These are phyloP conservation scores for Carex kokanica DNA, from an alignment of 176 grass and related monocot species.

Conservation along the genomic window DNA sequence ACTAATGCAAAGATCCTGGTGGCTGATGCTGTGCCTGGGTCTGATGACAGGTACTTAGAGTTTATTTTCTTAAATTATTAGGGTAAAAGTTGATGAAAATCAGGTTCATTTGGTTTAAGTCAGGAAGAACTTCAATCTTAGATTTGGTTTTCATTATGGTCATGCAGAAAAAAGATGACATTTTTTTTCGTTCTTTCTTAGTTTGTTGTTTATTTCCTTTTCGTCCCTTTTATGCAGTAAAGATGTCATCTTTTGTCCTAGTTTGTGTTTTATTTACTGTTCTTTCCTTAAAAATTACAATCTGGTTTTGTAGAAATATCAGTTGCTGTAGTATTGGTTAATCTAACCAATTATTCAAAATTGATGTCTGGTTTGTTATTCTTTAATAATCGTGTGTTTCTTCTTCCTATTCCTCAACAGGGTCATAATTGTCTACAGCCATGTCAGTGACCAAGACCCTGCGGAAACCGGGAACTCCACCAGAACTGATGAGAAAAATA, in stretches of 20 bases:
- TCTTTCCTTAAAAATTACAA: neutral
- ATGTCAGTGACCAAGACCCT: constrained; percentile 5
- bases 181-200: neutral
- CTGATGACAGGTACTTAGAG: constrained; percentile 59
- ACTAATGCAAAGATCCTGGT: constrained; percentile 97
- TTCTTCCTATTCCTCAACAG: neutral
- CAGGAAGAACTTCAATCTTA: neutral
- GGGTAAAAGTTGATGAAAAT: neutral
- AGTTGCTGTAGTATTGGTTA: neutral
- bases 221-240: neutral
- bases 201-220: neutral
- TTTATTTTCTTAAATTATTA: neutral
- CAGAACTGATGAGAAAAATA: constrained; percentile 21
- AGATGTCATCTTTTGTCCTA: neutral
- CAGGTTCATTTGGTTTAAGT: neutral
- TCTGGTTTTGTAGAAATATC: neutral
- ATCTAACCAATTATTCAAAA: neutral
- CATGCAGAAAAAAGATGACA: neutral
- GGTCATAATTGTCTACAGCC: constrained; percentile 26
- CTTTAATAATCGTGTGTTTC: neutral
- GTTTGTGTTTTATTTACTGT: neutral
- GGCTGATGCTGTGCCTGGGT: constrained; percentile 88
- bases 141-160: neutral
- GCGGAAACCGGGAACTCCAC: constrained; percentile 34
- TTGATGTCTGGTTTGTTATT: neutral